Evolutionary conservation across 2,329 filamentous ascomycete genomes (phyloP).

Genomic region (Davidsoniella australis): DNA sequence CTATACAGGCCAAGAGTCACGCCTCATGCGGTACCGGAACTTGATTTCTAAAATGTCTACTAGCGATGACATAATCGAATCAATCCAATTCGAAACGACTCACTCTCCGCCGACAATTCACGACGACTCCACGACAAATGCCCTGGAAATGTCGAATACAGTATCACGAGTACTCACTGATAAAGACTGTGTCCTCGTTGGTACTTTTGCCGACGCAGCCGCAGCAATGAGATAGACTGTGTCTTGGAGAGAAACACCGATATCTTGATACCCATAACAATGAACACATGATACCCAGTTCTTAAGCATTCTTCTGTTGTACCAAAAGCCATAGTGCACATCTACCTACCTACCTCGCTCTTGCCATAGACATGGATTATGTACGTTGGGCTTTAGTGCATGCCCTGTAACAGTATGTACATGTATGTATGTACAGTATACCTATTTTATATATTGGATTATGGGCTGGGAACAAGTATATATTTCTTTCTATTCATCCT

Average conservation of each 20-base stretch:
- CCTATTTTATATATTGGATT: too few relatives aligned
- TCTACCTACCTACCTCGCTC: too few relatives aligned
- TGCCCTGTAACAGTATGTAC: too few relatives aligned
- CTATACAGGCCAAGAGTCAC: constrained; percentile 37
- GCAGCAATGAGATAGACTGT: constrained; percentile 24
- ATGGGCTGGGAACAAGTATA: too few relatives aligned
- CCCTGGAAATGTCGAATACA: constrained; percentile 18
- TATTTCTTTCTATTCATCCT: too few relatives aligned
- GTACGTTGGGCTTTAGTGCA: too few relatives aligned
- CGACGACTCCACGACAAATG: constrained; percentile 19
- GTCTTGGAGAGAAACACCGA: background rate
- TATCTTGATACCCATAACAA: too few relatives aligned
- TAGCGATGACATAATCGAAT: constrained; percentile 24
- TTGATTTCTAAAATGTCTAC: constrained; percentile 41
- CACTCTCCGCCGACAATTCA: constrained; percentile 18
- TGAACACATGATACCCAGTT: too few relatives aligned
- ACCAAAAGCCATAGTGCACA: too few relatives aligned
- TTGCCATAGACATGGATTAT: too few relatives aligned
- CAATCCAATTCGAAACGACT: constrained; percentile 30
- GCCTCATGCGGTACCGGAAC: constrained; percentile 41
- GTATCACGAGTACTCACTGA: constrained; percentile 17
- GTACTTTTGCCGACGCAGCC: constrained; percentile 43
- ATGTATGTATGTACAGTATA: too few relatives aligned
- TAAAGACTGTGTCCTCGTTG: constrained; percentile 35
- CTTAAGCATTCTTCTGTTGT: too few relatives aligned